Evolutionary conservation across 2,329 filamentous ascomycete species (phyloP).

Genomic region (Ceratocystis variospora): DNA sequence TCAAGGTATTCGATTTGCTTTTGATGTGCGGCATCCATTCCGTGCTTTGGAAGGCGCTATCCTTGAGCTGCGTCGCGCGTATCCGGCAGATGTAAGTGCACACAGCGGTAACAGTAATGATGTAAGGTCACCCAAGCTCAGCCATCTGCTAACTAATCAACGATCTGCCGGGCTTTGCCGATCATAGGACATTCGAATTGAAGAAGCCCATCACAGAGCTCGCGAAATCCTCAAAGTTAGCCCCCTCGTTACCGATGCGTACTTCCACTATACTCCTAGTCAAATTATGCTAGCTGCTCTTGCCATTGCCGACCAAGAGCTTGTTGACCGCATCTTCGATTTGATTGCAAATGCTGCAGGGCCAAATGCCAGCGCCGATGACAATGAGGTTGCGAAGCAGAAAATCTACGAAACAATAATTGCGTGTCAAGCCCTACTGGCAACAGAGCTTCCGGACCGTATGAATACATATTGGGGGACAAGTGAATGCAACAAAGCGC

Average conservation of each 20-base stretch:
- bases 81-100: slow-evolving; percentile 40
- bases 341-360: slow-evolving; percentile 23
- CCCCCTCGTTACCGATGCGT: slow-evolving; percentile 80
- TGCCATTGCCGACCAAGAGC: slow-evolving; percentile 54
- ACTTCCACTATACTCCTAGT: slow-evolving; percentile 87
- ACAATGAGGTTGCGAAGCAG: slow-evolving; percentile 28
- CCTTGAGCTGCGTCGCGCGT: slow-evolving; percentile 62
- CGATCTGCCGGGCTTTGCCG: not conserved
- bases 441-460: slow-evolving; percentile 43
- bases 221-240: slow-evolving; percentile 63
- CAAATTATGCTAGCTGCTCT: slow-evolving; percentile 85
- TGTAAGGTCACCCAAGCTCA: not conserved
- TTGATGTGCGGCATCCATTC: slow-evolving; percentile 85
- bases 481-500: slow-evolving; percentile 35
- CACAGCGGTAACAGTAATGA: not conserved
- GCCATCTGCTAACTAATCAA: not conserved
- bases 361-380: slow-evolving; percentile 23
- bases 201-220: slow-evolving; percentile 56
- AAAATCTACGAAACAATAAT: slow-evolving; percentile 38
- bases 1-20: slow-evolving; percentile 82
- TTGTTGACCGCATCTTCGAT: slow-evolving; percentile 32
- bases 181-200: slow-evolving; percentile 31
- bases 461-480: slow-evolving; percentile 41
- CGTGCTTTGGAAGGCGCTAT: slow-evolving; percentile 74
- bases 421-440: slow-evolving; percentile 40